Evolutionary conservation across 768 basidiomycete species (phyloP).

Genomic region (Tricholoma terreum): DNA sequence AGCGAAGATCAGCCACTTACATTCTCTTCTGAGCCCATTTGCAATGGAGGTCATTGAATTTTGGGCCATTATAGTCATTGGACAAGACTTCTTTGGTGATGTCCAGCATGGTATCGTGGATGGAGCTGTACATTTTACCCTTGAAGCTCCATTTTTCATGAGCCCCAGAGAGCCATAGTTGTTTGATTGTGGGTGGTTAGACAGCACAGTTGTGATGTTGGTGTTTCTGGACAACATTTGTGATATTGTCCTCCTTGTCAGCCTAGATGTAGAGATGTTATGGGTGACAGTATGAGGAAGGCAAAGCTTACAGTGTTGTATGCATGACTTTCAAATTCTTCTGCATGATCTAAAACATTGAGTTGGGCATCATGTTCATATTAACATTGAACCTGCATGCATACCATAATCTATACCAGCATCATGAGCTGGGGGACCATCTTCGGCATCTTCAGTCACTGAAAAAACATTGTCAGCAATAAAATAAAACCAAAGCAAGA

Average conservation of each 20-base stretch:
- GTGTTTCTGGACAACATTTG: background rate
- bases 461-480: background rate
- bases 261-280: background rate
- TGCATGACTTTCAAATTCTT: background rate
- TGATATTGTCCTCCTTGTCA: background rate
- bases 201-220: background rate
- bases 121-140: background rate
- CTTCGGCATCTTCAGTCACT: background rate
- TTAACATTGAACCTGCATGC: background rate
- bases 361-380: background rate
- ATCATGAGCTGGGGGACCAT: background rate
- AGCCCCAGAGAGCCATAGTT: background rate
- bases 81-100: slow-evolving; percentile 3
- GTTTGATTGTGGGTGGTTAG: background rate
- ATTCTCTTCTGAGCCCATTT: slow-evolving; percentile 9
- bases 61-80: slow-evolving; percentile 5
- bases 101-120: slow-evolving; percentile 1
- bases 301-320: background rate
- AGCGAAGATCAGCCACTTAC: slow-evolving; percentile 1
- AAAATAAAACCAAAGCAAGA: background rate
- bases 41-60: slow-evolving; percentile 1
- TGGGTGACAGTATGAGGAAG: background rate
- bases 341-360: background rate
- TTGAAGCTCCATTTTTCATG: background rate
- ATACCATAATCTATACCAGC: background rate